Evolutionary conservation across 1,284 basidiomycete species (phyloP), one percentile per base, ranked within the genome.

Genomic region (Trichosporon faecale): DNA sequence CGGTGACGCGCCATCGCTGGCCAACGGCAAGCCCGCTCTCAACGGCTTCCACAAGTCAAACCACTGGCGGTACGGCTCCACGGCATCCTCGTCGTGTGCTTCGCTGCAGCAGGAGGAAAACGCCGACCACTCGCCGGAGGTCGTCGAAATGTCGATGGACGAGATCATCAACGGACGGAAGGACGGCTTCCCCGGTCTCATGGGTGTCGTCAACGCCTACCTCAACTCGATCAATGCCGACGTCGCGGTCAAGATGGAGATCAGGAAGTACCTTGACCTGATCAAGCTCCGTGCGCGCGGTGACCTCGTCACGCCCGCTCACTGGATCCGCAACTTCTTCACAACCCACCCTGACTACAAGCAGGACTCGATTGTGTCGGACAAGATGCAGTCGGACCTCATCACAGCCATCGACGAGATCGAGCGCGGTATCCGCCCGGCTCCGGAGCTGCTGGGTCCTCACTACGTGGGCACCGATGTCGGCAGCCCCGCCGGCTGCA

Each of bases 371-470:
- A 90, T 92, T 40, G 92, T 99, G 27, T 91, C 86, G 65, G 88
- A 94, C 78, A 90, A 92, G 84, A 94, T 99, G 80, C 98, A 96
- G 79, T 97, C 95, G 80, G 97, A 99, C 83, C 87, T 99, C 52
- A 87, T 98, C 81, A 87, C 90, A 66, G 91, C 93, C 7, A 85
- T 98, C n/a, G 95, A 99, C 81, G 89, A 93, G 79, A 92, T 99
- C 16, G 57, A 61, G 57, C 25, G 66, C 21, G 92, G 63, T 35
- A 64, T 16, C 14, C 63, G 57, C 29, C 57, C 57, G 16, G 57
- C 57, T 2, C 57, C 57, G 27, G 57, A 61, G 57, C 57, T 61
- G 18, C 57, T 61, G 16, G 57, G 57, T 14, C 57, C 57, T 31
- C 57, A 61, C 57, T 61, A 61, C 18, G 57, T 61, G 12, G 57